A percentile compares a stretch with the other conserved stretches of the same genome.
phyloP scores from a whole-genome alignment of 441 rosid species.

The Euphorbia corollata region DNA sequence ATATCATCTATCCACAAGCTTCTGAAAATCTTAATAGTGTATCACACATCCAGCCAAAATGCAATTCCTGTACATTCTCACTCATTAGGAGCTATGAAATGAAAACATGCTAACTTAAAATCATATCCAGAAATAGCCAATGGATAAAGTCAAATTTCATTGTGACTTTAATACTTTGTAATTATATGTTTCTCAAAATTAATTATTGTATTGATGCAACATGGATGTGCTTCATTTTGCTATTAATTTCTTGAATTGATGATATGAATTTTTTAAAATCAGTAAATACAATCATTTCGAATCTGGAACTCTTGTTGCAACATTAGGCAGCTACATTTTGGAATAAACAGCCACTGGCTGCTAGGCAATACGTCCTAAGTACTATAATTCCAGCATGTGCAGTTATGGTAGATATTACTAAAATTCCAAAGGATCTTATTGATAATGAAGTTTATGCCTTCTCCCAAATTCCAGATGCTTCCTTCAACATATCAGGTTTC shows the following conservation, averaged over 20 bases:
- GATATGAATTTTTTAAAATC: conserved; percentile 3
- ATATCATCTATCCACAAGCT: not conserved
- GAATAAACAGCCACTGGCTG: conserved; percentile 78
- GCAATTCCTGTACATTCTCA: not conserved
- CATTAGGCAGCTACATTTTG: conserved; percentile 85
- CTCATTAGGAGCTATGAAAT: not conserved
- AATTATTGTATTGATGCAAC: not conserved
- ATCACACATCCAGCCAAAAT: not conserved
- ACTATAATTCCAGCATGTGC: conserved; percentile 80
- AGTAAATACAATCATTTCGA: not conserved
- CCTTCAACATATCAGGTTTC: conserved; percentile 90
- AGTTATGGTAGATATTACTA: conserved; percentile 61
- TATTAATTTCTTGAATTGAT: conserved; percentile 5
- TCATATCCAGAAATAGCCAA: not conserved
- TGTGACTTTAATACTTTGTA: not conserved
- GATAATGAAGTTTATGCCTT: conserved; percentile 82
- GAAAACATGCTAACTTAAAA: not conserved
- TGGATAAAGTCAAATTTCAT: not conserved
- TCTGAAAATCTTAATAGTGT: not conserved
- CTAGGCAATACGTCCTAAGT: conserved; percentile 66
- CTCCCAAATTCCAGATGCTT: conserved; percentile 84
- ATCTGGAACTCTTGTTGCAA: not conserved
- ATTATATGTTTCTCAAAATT: not conserved
- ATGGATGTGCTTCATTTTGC: not conserved
- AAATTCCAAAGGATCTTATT: conserved; percentile 65